A percentile compares a stretch with the other conserved stretches of the same genome.
These are phyloP conservation scores for Tephrocybe sp. DNA, from an alignment of 768 basidiomycete genomes.

Conservation along the genomic window DNA sequence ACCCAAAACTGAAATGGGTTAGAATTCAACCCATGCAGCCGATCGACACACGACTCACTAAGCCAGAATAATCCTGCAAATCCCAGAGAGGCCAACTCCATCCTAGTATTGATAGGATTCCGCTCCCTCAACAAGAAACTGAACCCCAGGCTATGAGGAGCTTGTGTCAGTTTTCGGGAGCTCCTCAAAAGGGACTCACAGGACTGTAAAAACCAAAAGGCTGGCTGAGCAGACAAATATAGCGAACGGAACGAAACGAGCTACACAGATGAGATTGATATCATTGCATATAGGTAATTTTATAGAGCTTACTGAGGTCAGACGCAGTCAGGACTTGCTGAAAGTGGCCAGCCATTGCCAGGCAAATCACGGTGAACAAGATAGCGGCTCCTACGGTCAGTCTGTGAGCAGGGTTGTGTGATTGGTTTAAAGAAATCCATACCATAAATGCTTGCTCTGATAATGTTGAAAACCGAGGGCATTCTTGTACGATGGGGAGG, in stretches of 20 bases:
- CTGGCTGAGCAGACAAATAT: conserved; percentile 78
- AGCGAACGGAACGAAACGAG: conserved; percentile 85
- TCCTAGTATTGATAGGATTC: conserved; percentile 79
- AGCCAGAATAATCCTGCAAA: conserved; percentile 79
- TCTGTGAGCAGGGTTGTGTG: conserved; percentile 6
- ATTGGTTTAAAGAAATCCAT: conserved; percentile 22
- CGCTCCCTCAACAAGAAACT: conserved; percentile 61
- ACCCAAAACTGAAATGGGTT: conserved; percentile 57
- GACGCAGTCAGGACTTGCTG: conserved; percentile 68
- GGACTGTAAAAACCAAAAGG: conserved; percentile 61
- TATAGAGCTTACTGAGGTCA: conserved; percentile 68
- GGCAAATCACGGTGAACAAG: conserved; percentile 74
- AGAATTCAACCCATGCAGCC: conserved; percentile 2
- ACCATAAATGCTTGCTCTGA: conserved; percentile 71
- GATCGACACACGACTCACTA: conserved; percentile 41
- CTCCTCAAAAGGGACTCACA: conserved; percentile 45
- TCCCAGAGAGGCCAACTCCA: conserved; percentile 71
- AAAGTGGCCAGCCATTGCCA: conserved; percentile 80
- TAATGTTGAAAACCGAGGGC: conserved; percentile 71
- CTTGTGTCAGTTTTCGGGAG: conserved; percentile 1
- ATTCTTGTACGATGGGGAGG: conserved; percentile 44
- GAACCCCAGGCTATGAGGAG: conserved; percentile 55
- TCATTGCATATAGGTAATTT: conserved; percentile 3
- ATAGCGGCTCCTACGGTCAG: conserved; percentile 58
- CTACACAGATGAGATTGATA: conserved; percentile 34